These are phyloP conservation scores for Cystofilobasidium macerans DNA, from an alignment of 768 basidiomycete species.

Conservation along the genomic window DNA sequence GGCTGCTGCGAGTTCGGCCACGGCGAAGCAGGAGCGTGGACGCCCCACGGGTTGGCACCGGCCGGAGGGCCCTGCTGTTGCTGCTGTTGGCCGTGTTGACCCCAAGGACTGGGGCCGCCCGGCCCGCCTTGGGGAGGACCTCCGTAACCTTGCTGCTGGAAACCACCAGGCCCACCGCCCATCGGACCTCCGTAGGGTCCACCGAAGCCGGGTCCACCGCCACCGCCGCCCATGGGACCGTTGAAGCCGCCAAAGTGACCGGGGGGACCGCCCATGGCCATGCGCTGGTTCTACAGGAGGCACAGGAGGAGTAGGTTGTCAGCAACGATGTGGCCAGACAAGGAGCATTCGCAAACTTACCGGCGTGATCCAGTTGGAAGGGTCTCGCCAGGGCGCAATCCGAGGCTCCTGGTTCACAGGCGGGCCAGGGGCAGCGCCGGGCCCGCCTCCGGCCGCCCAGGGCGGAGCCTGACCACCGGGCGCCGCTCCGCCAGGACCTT, in stretches of 20 bases:
- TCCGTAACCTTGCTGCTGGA: background rate
- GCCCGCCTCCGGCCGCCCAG: slow-evolving; percentile 8
- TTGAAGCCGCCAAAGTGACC: background rate
- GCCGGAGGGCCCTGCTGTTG: background rate
- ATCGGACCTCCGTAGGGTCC: background rate
- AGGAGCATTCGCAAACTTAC: background rate
- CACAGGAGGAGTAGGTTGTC: background rate
- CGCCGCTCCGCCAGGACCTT: slow-evolving; percentile 9
- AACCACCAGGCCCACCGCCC: background rate
- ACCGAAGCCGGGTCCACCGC: slow-evolving; percentile 2
- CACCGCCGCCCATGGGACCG: background rate
- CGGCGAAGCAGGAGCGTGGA: background rate
- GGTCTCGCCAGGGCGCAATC: slow-evolving; percentile 24
- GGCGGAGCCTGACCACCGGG: background rate
- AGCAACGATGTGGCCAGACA: background rate
- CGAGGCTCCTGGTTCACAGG: background rate
- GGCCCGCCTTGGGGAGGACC: background rate
- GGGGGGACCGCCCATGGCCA: slow-evolving; percentile 1
- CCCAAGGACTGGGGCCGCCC: no score
- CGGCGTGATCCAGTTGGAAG: slow-evolving; percentile 24
- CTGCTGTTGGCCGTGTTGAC: background rate
- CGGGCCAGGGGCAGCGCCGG: slow-evolving; percentile 3
- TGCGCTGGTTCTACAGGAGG: slow-evolving; percentile 16
- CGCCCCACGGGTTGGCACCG: background rate
- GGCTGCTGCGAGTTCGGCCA: background rate